Conservation (phyloP, 441 rosid genomes). For the Populus hybrid region DNA sequence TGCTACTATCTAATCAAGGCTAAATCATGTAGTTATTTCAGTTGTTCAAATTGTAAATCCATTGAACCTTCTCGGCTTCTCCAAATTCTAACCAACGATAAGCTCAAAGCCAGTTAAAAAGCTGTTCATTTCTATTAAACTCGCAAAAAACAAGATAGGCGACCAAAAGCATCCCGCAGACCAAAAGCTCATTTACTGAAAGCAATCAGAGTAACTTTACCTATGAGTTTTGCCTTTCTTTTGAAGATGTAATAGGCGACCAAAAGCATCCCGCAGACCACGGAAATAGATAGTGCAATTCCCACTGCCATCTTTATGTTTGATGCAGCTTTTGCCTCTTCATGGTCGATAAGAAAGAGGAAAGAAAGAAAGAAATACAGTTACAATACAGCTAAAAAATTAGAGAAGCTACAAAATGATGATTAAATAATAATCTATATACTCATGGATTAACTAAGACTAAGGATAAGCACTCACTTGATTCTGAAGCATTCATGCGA, state of each 20-base stretch:
- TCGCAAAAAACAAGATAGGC: too few relatives aligned
- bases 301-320: not conserved
- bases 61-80: too few relatives aligned
- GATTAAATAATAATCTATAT: not conserved
- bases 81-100: too few relatives aligned
- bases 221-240: not conserved
- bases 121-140: too few relatives aligned
- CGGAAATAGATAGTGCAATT: not conserved
- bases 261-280: not conserved
- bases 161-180: too few relatives aligned
- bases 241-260: not conserved
- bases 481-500: constrained; percentile 25
- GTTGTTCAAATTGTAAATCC: too few relatives aligned
- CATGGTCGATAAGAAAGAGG: not conserved
- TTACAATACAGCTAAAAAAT: not conserved
- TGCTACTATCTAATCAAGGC: too few relatives aligned
- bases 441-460: not conserved
- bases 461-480: constrained; percentile 14
- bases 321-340: not conserved
- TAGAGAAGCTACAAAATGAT: not conserved
- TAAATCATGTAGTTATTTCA: too few relatives aligned
- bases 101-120: too few relatives aligned
- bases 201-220: not conserved
- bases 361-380: not conserved
- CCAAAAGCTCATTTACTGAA: too few relatives aligned